Evolutionary conservation across 2,329 filamentous ascomycete genomes (phyloP).

Genomic region (Trichoderma hamatum): DNA sequence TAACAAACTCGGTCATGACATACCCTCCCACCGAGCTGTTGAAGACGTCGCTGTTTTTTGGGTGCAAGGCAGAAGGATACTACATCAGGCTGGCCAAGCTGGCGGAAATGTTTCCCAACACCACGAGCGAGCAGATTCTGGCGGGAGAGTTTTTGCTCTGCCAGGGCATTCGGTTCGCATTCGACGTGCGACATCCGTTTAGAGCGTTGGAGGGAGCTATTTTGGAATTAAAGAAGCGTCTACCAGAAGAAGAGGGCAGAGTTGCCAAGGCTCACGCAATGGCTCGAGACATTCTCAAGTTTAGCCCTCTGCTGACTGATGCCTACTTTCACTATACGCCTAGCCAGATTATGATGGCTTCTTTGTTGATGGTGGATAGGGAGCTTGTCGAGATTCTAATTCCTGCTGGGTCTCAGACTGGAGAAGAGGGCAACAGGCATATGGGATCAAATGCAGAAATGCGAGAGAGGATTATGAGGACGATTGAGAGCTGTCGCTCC

Average conservation of each 20-base stretch:
- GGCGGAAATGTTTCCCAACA: slow-evolving; percentile 68
- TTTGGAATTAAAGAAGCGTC: slow-evolving; percentile 75
- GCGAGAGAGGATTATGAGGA: slow-evolving; percentile 53
- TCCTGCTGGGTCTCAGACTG: slow-evolving; percentile 40
- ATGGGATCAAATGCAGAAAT: slow-evolving; percentile 33
- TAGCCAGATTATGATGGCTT: slow-evolving; percentile 87
- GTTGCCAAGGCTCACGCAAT: slow-evolving; percentile 68
- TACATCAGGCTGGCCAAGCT: slow-evolving; percentile 70
- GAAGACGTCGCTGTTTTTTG: slow-evolving; percentile 89
- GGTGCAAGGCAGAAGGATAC: slow-evolving; percentile 87
- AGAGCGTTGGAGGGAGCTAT: slow-evolving; percentile 83
- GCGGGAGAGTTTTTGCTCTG: slow-evolving; percentile 92
- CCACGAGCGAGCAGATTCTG: slow-evolving; percentile 78
- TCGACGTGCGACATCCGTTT: slow-evolving; percentile 90
- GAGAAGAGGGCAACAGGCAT: slow-evolving; percentile 29
- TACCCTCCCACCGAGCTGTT: slow-evolving; percentile 90
- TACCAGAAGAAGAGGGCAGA: slow-evolving; percentile 59
- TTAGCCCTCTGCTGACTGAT: slow-evolving; percentile 83
- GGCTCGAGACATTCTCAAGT: slow-evolving; percentile 74
- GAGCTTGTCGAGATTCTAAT: slow-evolving; percentile 58
- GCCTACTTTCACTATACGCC: slow-evolving; percentile 97
- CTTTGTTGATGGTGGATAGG: slow-evolving; percentile 74
- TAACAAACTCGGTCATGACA: slow-evolving; percentile 94
- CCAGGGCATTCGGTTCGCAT: slow-evolving; percentile 88
- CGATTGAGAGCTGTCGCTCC: slow-evolving; percentile 55